Evolutionary conservation across 2,329 filamentous ascomycete species (phyloP).

Genomic region (Cladosporium austrohemisphaericum): DNA sequence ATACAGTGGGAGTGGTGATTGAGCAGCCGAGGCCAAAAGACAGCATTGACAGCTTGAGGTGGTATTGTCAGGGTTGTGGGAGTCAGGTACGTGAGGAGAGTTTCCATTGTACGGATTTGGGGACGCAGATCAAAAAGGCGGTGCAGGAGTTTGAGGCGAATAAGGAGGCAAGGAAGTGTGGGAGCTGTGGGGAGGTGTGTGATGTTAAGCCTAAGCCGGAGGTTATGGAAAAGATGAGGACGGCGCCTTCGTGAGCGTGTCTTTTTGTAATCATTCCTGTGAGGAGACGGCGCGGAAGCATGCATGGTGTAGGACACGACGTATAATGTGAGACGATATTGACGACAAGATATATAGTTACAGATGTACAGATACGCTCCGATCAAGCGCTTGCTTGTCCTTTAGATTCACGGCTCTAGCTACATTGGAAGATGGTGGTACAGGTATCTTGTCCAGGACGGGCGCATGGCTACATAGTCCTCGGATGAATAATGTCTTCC

Average conservation of each 20-base stretch:
- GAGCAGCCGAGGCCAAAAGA: conserved; percentile 74
- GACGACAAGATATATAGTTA: too few relatives aligned
- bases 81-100: conserved; percentile 76
- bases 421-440: too few relatives aligned
- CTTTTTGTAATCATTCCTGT: too few relatives aligned
- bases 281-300: too few relatives aligned
- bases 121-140: conserved; percentile 89
- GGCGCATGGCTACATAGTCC: too few relatives aligned
- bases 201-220: conserved; percentile 59
- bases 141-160: conserved; percentile 76
- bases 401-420: too few relatives aligned
- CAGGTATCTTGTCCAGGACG: too few relatives aligned
- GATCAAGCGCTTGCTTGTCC: too few relatives aligned
- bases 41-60: conserved; percentile 74
- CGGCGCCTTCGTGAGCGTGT: conserved; percentile 10
- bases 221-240: conserved; percentile 34
- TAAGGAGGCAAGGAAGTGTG: conserved; percentile 68
- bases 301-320: too few relatives aligned
- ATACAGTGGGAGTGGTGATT: conserved; percentile 90
- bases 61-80: conserved; percentile 77
- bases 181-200: conserved; percentile 70
- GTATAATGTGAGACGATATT: too few relatives aligned
- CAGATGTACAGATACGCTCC: too few relatives aligned
- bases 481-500: conserved; percentile 1
- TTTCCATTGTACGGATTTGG: conserved; percentile 86